Base-by-base conservation (phyloP, 2,329 filamentous ascomycete genomes). In the Hymenoscyphus fructigenus region DNA sequence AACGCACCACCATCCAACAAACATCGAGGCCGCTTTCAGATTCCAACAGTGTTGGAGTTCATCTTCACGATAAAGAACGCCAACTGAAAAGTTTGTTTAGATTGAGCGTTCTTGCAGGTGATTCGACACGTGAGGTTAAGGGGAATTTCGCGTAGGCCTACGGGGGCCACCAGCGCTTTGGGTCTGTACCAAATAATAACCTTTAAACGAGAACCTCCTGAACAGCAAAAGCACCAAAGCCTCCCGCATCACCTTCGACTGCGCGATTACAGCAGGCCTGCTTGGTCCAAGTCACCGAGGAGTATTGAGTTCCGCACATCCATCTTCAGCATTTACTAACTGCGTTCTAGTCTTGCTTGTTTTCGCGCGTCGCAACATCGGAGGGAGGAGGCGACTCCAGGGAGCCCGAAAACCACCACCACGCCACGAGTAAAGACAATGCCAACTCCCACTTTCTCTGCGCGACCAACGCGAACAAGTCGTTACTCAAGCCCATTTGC, bases 401-500 rank as follows among this genome's bases (percentile, higher is more conserved):
- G 28, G 23, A 29, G 50, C 26, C 9, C 57, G 64, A 65, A 47
- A 38, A 65, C 62, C 58, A 60, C 61, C 57, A 44, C 64, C 61
- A 66, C 63, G 57, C 29, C 60, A 53, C 23, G 47, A 53, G 47
- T n/a, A 26, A 53, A 53, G 79, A 23, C 77, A 81, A 67, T 60
- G 60, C 26, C 63, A 65, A 61, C 60, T 36, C 65, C 65, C 23
- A 66, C 62, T 63, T 65, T 66, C 34, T 61, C 61, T 28, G 63
- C 60, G 34, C 60, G 73, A 60, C 64, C 71, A 57, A 75, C 72
- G 15, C 69, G 73, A 44, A 53, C 47, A 20, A 74, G 72, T 53
- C 68, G 74, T 62, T 63, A 69, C 41, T 73, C 71, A 53, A 75
- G 70, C 64, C 73, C 73, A 28, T 70, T 71, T 47, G 62, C 69